phyloP scores from a whole-genome alignment of 2,329 filamentous ascomycete species.

The Metarhizium album region DNA sequence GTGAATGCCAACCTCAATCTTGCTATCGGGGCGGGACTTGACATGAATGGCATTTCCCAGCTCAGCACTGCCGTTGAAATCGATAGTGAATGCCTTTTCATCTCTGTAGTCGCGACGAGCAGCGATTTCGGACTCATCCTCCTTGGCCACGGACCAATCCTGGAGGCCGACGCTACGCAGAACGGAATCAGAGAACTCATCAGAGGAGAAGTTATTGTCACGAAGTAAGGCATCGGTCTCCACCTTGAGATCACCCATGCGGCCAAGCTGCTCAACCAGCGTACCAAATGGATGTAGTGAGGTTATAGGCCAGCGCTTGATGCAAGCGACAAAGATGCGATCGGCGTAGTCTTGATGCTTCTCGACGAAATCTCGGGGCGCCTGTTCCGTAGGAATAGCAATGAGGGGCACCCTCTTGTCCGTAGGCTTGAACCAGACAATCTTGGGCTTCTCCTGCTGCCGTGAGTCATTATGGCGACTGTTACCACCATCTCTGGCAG shows the following conservation, averaged over 20 bases:
- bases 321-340: conserved; percentile 96
- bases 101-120: conserved; percentile 81
- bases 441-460: conserved; percentile 91
- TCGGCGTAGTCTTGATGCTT: conserved; percentile 97
- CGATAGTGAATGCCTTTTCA: conserved; percentile 84
- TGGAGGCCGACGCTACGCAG: conserved; percentile 85
- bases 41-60: conserved; percentile 89
- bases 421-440: conserved; percentile 99
- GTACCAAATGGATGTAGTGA: conserved; percentile 99
- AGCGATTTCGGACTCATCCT: conserved; percentile 63
- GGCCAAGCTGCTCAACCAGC: conserved; percentile 89
- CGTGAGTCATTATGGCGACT: conserved; percentile 67
- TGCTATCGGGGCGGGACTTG: conserved; percentile 71
- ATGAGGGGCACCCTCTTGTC: conserved; percentile 98
- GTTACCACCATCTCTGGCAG: conserved; percentile 71
- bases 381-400: conserved; percentile 95
- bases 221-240: conserved; percentile 94
- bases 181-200: conserved; percentile 96
- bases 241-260: conserved; percentile 94
- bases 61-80: conserved; percentile 78
- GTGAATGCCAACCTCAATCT: conserved; percentile 89
- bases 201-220: conserved; percentile 97
- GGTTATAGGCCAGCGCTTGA: conserved; percentile 98
- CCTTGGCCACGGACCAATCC: conserved; percentile 78
- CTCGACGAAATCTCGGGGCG: conserved; percentile 94